These are phyloP conservation scores for Penicillium verhagenii DNA, from an alignment of 495 filamentous ascomycete species.

Conservation along the genomic window DNA sequence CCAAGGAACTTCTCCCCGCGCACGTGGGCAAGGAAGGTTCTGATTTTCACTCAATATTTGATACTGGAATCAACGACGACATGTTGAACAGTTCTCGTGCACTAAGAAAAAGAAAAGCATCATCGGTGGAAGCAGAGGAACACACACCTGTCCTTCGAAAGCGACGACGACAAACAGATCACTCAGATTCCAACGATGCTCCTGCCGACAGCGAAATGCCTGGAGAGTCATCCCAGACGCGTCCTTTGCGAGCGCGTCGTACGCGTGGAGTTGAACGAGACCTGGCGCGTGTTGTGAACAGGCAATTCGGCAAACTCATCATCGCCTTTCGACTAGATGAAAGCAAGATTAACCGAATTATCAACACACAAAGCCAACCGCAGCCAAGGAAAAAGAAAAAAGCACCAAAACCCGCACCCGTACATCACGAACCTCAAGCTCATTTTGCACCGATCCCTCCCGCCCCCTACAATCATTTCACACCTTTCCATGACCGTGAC, in stretches of 20 bases:
- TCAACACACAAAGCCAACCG: constrained; percentile 39
- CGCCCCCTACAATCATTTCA: constrained; percentile 67
- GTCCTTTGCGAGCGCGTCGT: constrained; percentile 34
- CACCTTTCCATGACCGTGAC: constrained; percentile 82
- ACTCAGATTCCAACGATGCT: constrained; percentile 17
- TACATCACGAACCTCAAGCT: constrained; percentile 35
- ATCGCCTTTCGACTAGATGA: constrained; percentile 60
- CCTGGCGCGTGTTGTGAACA: constrained; percentile 34
- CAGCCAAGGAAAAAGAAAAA: constrained; percentile 37
- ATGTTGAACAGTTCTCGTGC: constrained; percentile 82
- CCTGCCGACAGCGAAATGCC: constrained; percentile 20
- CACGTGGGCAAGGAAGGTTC: constrained; percentile 66
- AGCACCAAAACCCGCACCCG: constrained; percentile 34
- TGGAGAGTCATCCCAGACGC: constrained; percentile 24
- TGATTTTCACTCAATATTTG: constrained; percentile 85
- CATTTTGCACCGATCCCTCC: constrained; percentile 48
- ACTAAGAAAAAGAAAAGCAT: constrained; percentile 80
- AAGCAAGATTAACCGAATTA: constrained; percentile 57
- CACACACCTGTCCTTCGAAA: constrained; percentile 46
- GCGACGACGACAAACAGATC: constrained; percentile 40
- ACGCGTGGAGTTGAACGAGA: constrained; percentile 37
- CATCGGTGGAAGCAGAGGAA: constrained; percentile 55
- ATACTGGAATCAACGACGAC: constrained; percentile 71
- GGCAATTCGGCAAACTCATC: constrained; percentile 47
- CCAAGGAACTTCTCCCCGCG: constrained; percentile 74